Evolutionary conservation across 2,329 filamentous ascomycete genomes (phyloP).

Genomic region (Gnomoniopsis sp.): DNA sequence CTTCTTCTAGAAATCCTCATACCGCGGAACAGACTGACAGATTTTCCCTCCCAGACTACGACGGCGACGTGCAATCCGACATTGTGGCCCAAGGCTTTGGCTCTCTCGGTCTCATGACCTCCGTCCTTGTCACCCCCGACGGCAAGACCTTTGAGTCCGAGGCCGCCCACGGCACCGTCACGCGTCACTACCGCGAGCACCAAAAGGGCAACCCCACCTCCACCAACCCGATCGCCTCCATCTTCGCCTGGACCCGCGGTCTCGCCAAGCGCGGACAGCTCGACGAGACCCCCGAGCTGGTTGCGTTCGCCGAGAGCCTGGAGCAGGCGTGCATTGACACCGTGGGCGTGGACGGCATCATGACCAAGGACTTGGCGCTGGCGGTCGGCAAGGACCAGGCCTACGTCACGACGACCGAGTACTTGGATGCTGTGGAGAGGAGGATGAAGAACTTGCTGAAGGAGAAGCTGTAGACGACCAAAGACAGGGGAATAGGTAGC

Average conservation of each 20-base stretch:
- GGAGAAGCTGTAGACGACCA: conserved; percentile 62
- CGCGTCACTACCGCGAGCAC: conserved; percentile 97
- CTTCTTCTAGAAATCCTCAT: not conserved
- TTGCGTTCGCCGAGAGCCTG: conserved; percentile 85
- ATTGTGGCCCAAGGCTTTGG: conserved; percentile 98
- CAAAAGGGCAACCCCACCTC: conserved; percentile 97
- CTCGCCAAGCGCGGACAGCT: conserved; percentile 90
- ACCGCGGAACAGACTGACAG: not conserved
- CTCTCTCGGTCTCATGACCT: conserved; percentile 97
- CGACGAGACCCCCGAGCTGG: conserved; percentile 86
- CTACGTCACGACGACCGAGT: conserved; percentile 90
- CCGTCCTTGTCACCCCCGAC: conserved; percentile 92
- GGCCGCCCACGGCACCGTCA: conserved; percentile 97
- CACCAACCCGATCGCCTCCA: conserved; percentile 97
- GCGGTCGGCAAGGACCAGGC: conserved; percentile 85
- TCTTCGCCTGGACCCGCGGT: conserved; percentile 98
- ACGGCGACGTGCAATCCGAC: conserved; percentile 97
- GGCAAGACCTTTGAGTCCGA: conserved; percentile 97
- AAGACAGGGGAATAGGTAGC: not conserved
- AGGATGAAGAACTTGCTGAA: conserved; percentile 77
- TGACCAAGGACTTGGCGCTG: conserved; percentile 99
- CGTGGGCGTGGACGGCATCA: conserved; percentile 89
- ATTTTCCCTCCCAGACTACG: conserved; percentile 75
- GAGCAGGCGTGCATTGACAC: conserved; percentile 94
- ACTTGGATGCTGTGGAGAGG: conserved; percentile 88